Conservation (phyloP, 306 rosid genomes). For the Nissolia schottii region DNA sequence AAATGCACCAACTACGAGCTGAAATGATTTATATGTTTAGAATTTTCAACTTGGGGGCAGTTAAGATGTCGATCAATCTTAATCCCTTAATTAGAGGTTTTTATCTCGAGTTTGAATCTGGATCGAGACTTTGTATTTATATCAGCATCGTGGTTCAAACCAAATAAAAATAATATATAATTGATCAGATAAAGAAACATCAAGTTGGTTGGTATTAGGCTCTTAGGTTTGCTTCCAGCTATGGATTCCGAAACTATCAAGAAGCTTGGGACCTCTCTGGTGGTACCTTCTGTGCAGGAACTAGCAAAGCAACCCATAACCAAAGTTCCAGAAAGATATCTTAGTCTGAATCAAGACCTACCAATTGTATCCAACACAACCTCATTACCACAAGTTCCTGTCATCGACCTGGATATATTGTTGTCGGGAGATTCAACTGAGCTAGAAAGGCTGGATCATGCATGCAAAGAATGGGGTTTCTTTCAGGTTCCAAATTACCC, state of each 20-base stretch:
- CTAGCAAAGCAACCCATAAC: neutral
- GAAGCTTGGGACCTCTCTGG: neutral
- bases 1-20: no score
- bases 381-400: constrained; percentile 15
- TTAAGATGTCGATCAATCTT: no score
- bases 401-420: constrained; percentile 30
- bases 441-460: constrained; percentile 23
- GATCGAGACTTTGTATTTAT: no score
- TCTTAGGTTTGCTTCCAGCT: neutral
- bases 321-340: constrained; percentile 28
- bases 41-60: no score
- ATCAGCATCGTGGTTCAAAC: no score
- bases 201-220: neutral
- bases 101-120: no score
- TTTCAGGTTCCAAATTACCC: constrained; percentile 21
- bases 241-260: neutral
- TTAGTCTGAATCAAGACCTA: constrained; percentile 29
- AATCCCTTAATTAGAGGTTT: no score
- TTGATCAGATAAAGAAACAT: neutral
- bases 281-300: neutral
- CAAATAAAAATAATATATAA: no score
- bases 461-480: constrained; percentile 20
- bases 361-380: neutral
- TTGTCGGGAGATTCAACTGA: constrained; percentile 16
- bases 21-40: no score